Base-by-base conservation (phyloP, 2,329 filamentous ascomycete species). In the Ramularia endophylla region DNA sequence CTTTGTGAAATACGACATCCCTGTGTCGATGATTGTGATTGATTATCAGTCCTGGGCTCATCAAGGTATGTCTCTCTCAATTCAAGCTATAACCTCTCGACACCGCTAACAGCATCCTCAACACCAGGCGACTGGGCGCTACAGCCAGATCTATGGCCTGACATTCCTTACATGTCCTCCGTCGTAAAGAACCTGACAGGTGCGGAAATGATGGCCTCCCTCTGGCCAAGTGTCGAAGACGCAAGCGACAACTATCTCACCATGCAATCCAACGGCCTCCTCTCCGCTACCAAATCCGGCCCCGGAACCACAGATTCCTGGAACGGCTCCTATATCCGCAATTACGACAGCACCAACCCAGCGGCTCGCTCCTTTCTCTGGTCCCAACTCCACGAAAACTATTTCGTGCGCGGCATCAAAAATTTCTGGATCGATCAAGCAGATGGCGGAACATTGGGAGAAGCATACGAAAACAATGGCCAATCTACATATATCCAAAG, bases 401-500 rank as follows among this genome's bases (percentile, higher is more conserved):
- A 62, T 44, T 62, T 55, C 37, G 54, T 58, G 35, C 49, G 56
- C 12, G 59, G 58, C 17, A 58, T 62, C 44, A 52, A 56, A 32
- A 59, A 60, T 43, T 62, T 60, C 44, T 61, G 59, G 58, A 59
- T 62, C 35, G 59, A 62, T 36, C 55, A 62, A 51, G 58, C 59
- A 4, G 59, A 62, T 22, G 64, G 63, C 8, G 64, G 64, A 1
- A 53, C 61, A 3, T 51, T 64, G 3, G 64, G 64, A 7, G 64
- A 49, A 54, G 62, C 43, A 40, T 65, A 63, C 40, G 59, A 65
- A 38, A 66, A 65, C 33, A 65, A 65, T 28, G 61, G 56, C 3
- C 57, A 59, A 36, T 48, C 42, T n/a, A 43, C 38, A 1, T 54
- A 53, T 31, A 55, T 61, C 47, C 6, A 52, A 49, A 51, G 60